Percentiles rank a stretch among this genome's conserved stretches.
These are phyloP conservation scores for Orbilia quercus DNA, from an alignment of 2,329 filamentous ascomycete genomes.

Conservation along the genomic window DNA sequence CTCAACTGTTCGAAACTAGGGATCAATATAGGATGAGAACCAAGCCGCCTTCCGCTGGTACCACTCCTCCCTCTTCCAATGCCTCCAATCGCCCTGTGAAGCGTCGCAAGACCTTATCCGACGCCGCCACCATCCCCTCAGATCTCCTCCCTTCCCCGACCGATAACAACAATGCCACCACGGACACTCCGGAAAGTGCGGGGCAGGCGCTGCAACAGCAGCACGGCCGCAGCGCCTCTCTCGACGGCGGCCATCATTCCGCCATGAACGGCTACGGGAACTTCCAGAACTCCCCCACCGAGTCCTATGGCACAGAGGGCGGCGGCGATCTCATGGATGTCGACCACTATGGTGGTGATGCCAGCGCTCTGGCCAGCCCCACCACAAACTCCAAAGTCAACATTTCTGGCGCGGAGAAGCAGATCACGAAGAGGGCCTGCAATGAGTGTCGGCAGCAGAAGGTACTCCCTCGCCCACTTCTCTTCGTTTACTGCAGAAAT, in stretches of 20 bases:
- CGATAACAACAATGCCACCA: slow-evolving; percentile 36
- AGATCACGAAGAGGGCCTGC: slow-evolving; percentile 80
- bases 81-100: slow-evolving; percentile 55
- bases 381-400: slow-evolving; percentile 54
- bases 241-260: slow-evolving; percentile 31
- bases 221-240: slow-evolving; percentile 49
- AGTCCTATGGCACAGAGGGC: slow-evolving; percentile 54
- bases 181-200: slow-evolving; percentile 51
- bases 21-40: slow-evolving; percentile 51
- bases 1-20: slow-evolving; percentile 29
- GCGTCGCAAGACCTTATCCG: slow-evolving; percentile 55
- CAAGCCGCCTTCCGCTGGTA: slow-evolving; percentile 50
- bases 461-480: slow-evolving; percentile 66
- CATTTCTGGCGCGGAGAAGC: slow-evolving; percentile 62
- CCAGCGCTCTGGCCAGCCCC: slow-evolving; percentile 45
- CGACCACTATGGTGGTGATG: slow-evolving; percentile 47
- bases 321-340: slow-evolving; percentile 52
- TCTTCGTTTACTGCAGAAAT: slow-evolving; percentile 1
- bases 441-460: slow-evolving; percentile 89
- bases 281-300: slow-evolving; percentile 54
- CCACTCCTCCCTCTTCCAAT: slow-evolving; percentile 54
- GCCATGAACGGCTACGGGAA: slow-evolving; percentile 48
- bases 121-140: slow-evolving; percentile 32
- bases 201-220: slow-evolving; percentile 35
- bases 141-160: slow-evolving; percentile 52